These are phyloP conservation scores for Podospora comata DNA, from an alignment of 495 filamentous ascomycete species.

Conservation along the genomic window DNA sequence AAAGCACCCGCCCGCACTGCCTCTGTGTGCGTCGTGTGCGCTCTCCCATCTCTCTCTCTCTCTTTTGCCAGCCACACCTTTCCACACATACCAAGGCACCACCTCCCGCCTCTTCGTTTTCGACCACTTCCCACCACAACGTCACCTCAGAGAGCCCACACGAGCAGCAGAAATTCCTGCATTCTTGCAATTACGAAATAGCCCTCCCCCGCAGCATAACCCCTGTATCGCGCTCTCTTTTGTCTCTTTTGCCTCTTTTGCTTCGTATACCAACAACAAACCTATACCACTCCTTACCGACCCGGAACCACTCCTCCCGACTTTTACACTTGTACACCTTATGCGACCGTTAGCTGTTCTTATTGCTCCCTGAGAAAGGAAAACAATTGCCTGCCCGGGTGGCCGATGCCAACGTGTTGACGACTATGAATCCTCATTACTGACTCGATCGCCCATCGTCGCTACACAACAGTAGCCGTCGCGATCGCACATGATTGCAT, in stretches of 20 bases:
- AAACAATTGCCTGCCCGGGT: constrained; percentile 17
- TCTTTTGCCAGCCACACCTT: constrained; percentile 35
- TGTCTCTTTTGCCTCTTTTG: constrained; percentile 4
- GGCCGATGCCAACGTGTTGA: constrained; percentile 20
- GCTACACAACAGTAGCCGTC: constrained; percentile 18
- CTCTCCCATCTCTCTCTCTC: constrained; percentile 10
- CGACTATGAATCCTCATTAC: constrained; percentile 39
- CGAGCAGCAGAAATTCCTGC: constrained; percentile 25
- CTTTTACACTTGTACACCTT: neutral
- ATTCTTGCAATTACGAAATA: constrained; percentile 30
- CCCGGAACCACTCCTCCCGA: constrained; percentile 20
- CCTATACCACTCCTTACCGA: neutral
- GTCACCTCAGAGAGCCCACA: constrained; percentile 19
- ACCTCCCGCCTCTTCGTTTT: constrained; percentile 32
- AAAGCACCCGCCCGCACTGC: constrained; percentile 2
- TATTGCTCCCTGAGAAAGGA: neutral
- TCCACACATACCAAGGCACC: neutral
- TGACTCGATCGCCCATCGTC: constrained; percentile 29
- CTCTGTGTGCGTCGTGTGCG: neutral
- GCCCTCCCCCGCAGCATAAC: neutral
- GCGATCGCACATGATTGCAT: constrained; percentile 12
- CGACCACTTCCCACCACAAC: constrained; percentile 9
- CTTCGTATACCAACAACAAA: constrained; percentile 7
- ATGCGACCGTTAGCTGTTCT: neutral
- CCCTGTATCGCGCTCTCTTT: constrained; percentile 8